Evolutionary conservation across 768 basidiomycete genomes (phyloP).

Genomic region (Saitozyma podzolica): DNA sequence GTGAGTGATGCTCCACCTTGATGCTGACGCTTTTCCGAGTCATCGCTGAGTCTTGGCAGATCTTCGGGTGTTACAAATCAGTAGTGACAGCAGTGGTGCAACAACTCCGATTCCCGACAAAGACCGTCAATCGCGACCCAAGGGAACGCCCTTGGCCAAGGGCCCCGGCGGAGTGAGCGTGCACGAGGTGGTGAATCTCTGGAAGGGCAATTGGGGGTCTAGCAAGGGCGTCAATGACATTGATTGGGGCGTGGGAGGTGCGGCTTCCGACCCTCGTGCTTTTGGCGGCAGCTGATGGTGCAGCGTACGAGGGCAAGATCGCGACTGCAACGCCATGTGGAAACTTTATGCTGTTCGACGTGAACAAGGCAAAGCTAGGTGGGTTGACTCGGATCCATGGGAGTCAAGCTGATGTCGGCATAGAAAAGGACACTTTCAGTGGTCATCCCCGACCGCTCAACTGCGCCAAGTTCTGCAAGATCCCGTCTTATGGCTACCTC

Average conservation of each 20-base stretch:
- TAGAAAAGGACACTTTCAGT: constrained; percentile 37
- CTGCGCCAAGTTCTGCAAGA: constrained; percentile 33
- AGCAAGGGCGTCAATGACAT: constrained; percentile 46
- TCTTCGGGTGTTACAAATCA: constrained; percentile 35
- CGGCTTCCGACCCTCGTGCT: constrained; percentile 8
- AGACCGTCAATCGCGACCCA: constrained; percentile 6
- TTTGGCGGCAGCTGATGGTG: neutral
- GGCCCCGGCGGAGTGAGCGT: constrained; percentile 43
- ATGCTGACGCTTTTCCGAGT: neutral
- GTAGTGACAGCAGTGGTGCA: constrained; percentile 6
- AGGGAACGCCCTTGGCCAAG: constrained; percentile 14
- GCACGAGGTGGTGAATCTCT: constrained; percentile 44
- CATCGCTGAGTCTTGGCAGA: constrained; percentile 14
- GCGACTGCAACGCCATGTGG: constrained; percentile 46
- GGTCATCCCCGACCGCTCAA: constrained; percentile 47
- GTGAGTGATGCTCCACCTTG: constrained; percentile 12
- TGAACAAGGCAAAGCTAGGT: constrained; percentile 43
- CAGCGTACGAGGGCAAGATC: constrained; percentile 45
- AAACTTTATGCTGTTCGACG: constrained; percentile 48
- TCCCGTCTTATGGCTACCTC: constrained; percentile 33
- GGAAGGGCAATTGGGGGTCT: constrained; percentile 41
- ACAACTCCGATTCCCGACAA: constrained; percentile 12
- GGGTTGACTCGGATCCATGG: neutral
- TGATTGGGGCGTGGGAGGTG: constrained; percentile 49
- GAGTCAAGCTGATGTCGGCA: constrained; percentile 4